Evolutionary conservation across 2,329 filamentous ascomycete species (phyloP), one percentile per base, ranked within the genome.

Genomic region (Exophiala sideris): DNA sequence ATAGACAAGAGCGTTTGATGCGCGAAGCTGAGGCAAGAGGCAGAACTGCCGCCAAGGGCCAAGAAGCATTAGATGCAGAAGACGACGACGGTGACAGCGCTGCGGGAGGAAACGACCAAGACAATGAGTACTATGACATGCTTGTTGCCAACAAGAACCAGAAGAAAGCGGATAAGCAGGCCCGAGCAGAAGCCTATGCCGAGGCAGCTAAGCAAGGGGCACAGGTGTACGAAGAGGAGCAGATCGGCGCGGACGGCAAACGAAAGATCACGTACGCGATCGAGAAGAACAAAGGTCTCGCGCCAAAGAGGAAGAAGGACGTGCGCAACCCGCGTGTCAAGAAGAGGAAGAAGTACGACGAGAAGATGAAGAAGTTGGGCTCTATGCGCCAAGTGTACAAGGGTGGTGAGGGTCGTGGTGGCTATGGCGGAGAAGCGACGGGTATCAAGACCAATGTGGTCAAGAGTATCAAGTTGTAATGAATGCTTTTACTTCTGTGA

Each of bases 361-460:
- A 91, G 72, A 96, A 95, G 81, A 88, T 92, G 82, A 97, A 96
- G 88, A 96, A 97, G 80, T 74, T 97, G 68, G 84, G 83, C 66
- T 92, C 87, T 68, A 89, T 91, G 77, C 89, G 88, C 76, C 82
- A 88, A 7, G 79, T 89, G 11, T 97, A 91, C 76, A 89, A 91
- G 73, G 89, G 89, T 62, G 88, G 89, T 58, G 85, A 95, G 75
- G 85, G 88, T 64, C 83, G 83, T 67, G 88, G 90, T 66, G 88
- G 91, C 50, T 99, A 99, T 76, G 83, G 83, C 62, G 94, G 94
- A 75, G 94, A 97, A 72, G 75, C 88, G 75, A 94, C 91, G 39
- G 94, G 94, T 84, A 95, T 99, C 76, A 97, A 96, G 79, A 88
- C 86, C 64, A 88, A 88, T 16, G 74, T 99, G 72, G 85, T 97